Conservation (phyloP, 176 grass and related monocot genomes). For the Sorghum bicolor region DNA sequence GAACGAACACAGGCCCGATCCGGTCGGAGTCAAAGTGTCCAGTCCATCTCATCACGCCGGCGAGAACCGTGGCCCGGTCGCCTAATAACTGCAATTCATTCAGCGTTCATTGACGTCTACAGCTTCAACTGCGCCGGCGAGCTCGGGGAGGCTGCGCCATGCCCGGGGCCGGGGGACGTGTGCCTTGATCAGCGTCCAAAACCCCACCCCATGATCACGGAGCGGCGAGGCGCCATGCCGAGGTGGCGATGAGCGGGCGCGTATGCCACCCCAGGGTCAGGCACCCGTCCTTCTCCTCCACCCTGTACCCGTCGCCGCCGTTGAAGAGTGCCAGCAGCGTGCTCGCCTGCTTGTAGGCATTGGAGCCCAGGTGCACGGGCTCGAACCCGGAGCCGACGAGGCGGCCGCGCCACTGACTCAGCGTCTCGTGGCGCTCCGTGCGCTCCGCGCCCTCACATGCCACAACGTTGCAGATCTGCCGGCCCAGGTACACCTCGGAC, state of each 20-base stretch:
- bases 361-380: slow-evolving; percentile 84
- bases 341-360: slow-evolving; percentile 95
- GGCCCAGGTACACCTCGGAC: slow-evolving; percentile 86
- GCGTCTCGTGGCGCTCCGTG: slow-evolving; percentile 87
- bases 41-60: slow-evolving; percentile 37
- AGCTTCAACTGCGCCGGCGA: slow-evolving; percentile 32
- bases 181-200: slow-evolving; percentile 32
- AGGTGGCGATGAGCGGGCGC: slow-evolving; percentile 88
- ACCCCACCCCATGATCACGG: slow-evolving; percentile 20
- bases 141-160: neutral
- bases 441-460: slow-evolving; percentile 80
- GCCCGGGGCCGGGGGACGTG: neutral
- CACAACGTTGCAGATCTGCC: slow-evolving; percentile 96
- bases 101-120: slow-evolving; percentile 21
- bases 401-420: slow-evolving; percentile 70
- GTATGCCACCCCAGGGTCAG: slow-evolving; percentile 90
- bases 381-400: slow-evolving; percentile 69
- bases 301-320: slow-evolving; percentile 84
- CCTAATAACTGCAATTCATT: slow-evolving; percentile 35
- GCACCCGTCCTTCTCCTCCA: slow-evolving; percentile 92
- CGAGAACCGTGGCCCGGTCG: slow-evolving; percentile 26
- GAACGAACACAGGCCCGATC: slow-evolving; percentile 38
- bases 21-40: slow-evolving; percentile 1
- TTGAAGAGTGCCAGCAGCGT: slow-evolving; percentile 86
- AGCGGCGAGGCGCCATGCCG: slow-evolving; percentile 65